Evolutionary conservation across 169 alveolate genomes (phyloP), one percentile per base, ranked within the genome.

Genomic region (Cryptosporidium sp.): DNA sequence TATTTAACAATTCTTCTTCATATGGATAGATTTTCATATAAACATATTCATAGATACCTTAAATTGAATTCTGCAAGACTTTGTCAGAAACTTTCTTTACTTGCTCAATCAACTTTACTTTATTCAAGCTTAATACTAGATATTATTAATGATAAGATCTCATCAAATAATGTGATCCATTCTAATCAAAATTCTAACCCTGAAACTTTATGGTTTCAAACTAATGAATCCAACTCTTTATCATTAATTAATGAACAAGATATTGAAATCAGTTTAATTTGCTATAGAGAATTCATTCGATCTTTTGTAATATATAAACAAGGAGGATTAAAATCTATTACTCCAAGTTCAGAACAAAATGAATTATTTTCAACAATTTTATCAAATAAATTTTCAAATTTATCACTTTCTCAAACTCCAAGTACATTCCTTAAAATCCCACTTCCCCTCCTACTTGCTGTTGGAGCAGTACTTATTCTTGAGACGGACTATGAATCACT

Each of bases 11-110:
- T 65, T 12, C 58, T 73, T 6, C 35, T 35, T 26, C 65, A 80
- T 21, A 44, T 44, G 33, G 51, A 80, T 12, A 80, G 52, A 42
- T 62, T 42, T 26, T 5, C 65, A 18, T 80, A 65, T 29, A 37
- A 37, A 23, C 45, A 80, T 42, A 80, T 65, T 18, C 48, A 80
- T 29, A 58, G 67, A 29, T 80, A 80, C 56, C 45, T 80, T n/a
- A 80, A 65, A 16, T 23, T 80, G 1, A 65, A 80, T n/a, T 80
- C 89, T n/a, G 89, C 89, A 23, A 80, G 75, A 31, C 67, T 80
- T 16, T 62, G 72, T 44, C 89, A 80, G 14, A 80, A 80, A n/a
- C 72, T 80, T 42, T 80, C 89, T 29, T 18, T 80, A 3, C 53
- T 80, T 29, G n/a, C 89, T 31, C 80, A 80, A 29, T 42, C 80